Conservation (phyloP, 305 asterid species). For the Euphrasia arctica region DNA sequence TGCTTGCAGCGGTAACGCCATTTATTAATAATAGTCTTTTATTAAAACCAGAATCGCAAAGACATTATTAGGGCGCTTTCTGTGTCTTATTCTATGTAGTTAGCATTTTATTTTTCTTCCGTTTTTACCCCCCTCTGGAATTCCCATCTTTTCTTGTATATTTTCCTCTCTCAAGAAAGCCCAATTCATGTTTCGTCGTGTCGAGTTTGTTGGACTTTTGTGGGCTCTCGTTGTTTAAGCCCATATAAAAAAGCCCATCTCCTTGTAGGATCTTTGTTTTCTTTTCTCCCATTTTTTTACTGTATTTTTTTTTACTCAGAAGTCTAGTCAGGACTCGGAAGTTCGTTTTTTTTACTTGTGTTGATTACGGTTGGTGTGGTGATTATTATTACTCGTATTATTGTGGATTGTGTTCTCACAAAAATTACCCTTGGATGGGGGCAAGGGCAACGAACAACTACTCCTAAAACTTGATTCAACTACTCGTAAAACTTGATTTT, state of each 20-base stretch:
- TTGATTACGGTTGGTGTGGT: no score
- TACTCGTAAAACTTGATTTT: no score
- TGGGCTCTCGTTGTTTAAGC: neutral
- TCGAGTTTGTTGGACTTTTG: neutral
- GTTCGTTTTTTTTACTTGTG: neutral
- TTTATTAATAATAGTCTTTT: conserved; percentile 61
- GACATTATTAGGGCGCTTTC: conserved; percentile 32
- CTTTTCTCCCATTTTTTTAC: neutral
- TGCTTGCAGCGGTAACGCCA: conserved; percentile 80
- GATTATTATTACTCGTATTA: no score
- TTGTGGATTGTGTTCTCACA: no score
- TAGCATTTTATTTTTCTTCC: conserved; percentile 24
- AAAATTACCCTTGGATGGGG: no score
- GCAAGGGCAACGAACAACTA: no score
- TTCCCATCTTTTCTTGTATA: conserved; percentile 24
- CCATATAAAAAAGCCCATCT: neutral
- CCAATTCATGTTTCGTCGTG: conserved; percentile 16
- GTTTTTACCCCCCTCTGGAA: neutral
- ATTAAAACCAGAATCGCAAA: conserved; percentile 43
- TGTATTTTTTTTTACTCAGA: neutral
- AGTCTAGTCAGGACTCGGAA: neutral
- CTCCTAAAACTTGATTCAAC: no score
- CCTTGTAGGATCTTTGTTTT: neutral
- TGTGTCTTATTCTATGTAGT: conserved; percentile 30
- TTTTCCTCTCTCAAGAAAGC: conserved; percentile 40